Evolutionary conservation across 1,139 yeast genomes (phyloP).

Genomic region (Kodamaea ohmeri): DNA sequence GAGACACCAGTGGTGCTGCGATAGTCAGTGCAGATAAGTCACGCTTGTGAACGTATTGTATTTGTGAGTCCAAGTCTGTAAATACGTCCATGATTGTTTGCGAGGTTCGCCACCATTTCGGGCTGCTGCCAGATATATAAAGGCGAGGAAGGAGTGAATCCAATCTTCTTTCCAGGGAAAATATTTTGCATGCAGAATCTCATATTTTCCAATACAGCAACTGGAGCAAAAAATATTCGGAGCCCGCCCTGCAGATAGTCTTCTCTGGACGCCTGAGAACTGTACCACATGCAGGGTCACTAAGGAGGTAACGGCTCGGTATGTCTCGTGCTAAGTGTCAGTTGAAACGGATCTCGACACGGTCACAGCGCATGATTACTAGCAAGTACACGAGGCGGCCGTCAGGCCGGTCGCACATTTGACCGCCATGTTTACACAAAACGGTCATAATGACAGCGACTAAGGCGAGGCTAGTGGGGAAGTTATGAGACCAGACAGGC

Average conservation of each 20-base stretch:
- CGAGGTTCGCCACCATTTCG: too few relatives aligned
- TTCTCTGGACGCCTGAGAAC: slow-evolving; percentile 1
- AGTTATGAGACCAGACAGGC: too few relatives aligned
- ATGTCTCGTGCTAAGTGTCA: neutral
- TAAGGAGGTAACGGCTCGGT: neutral
- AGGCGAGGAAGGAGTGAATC: neutral
- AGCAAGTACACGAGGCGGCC: too few relatives aligned
- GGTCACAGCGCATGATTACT: too few relatives aligned
- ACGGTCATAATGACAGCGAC: too few relatives aligned
- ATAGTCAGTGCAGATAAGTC: neutral
- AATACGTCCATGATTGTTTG: neutral
- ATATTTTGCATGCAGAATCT: slow-evolving; percentile 1
- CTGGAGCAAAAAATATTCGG: slow-evolving; percentile 2
- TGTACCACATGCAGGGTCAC: neutral
- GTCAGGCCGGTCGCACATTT: too few relatives aligned
- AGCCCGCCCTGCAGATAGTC: neutral
- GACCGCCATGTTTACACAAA: too few relatives aligned
- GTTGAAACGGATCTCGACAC: too few relatives aligned
- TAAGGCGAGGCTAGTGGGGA: too few relatives aligned
- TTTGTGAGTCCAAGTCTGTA: slow-evolving; percentile 1
- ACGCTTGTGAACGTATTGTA: neutral
- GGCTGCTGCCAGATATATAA: neutral
- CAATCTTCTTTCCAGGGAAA: neutral
- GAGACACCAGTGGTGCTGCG: neutral
- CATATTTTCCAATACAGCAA: neutral